These are phyloP conservation scores for Lunasporangiospora selenospora DNA, from an alignment of 192 early-diverging fungal species.

Conservation along the genomic window DNA sequence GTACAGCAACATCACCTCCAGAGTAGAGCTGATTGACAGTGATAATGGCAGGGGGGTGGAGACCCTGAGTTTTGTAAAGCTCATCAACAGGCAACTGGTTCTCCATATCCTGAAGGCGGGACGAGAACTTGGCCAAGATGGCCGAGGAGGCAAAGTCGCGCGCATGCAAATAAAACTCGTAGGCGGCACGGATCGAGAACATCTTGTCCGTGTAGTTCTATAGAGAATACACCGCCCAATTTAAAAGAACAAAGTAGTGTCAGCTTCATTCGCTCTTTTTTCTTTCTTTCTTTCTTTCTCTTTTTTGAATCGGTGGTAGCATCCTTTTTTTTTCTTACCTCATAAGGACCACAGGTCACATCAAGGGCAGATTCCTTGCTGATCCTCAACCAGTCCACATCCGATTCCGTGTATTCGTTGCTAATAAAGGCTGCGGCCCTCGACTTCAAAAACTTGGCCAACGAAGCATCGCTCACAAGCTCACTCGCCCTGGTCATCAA, in stretches of 20 bases:
- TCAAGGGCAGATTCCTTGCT: constrained; percentile 67
- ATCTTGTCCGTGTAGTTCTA: constrained; percentile 71
- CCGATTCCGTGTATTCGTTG: constrained; percentile 72
- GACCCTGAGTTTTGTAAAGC: constrained; percentile 64
- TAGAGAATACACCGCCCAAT: no score
- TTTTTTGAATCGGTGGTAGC: background rate
- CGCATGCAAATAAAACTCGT: constrained; percentile 72
- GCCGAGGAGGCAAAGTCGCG: constrained; percentile 65
- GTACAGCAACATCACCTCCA: constrained; percentile 75
- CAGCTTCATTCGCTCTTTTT: background rate
- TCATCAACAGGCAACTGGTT: constrained; percentile 70
- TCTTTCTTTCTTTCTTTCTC: background rate
- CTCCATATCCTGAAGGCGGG: constrained; percentile 69
- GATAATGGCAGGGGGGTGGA: constrained; percentile 72
- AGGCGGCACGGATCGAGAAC: constrained; percentile 69
- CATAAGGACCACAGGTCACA: constrained; percentile 75
- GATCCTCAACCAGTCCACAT: constrained; percentile 74
- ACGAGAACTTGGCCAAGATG: constrained; percentile 69
- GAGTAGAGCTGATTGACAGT: constrained; percentile 78
- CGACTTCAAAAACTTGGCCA: constrained; percentile 62
- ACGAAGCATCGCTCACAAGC: constrained; percentile 60
- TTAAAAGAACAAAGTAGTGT: no score
- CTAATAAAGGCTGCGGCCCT: constrained; percentile 63
- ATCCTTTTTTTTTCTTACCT: constrained; percentile 51
- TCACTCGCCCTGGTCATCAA: constrained; percentile 63